Conservation (phyloP, 306 rosid genomes). For the Lablab purpureus region DNA sequence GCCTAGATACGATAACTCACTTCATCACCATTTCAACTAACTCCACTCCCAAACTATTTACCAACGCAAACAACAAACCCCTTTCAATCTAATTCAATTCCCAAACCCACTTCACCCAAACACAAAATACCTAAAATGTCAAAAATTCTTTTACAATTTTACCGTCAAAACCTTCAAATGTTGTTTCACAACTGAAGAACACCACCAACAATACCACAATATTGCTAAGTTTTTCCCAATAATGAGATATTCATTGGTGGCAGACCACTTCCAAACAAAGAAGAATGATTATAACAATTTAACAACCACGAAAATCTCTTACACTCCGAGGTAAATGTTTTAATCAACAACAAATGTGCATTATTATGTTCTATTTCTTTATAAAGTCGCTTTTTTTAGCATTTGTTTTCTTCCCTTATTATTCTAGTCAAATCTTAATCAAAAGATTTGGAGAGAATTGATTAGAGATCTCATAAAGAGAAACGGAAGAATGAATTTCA, state of each 20-base stretch:
- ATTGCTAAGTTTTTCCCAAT: no score
- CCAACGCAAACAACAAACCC: background rate
- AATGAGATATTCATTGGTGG: background rate
- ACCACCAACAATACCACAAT: no score
- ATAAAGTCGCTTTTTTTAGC: no score
- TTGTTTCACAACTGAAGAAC: slow-evolving; percentile 31
- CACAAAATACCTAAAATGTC: background rate
- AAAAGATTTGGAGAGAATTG: background rate
- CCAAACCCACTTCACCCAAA: slow-evolving; percentile 32
- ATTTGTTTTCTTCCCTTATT: no score
- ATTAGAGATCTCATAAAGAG: background rate
- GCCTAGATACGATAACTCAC: slow-evolving; percentile 29
- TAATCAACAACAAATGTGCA: background rate
- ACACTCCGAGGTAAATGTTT: background rate
- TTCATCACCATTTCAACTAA: slow-evolving; percentile 1
- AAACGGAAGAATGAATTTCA: background rate
- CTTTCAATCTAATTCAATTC: background rate
- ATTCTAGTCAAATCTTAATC: no score
- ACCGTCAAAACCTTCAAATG: background rate
- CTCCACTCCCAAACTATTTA: slow-evolving; percentile 4
- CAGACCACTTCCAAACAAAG: background rate
- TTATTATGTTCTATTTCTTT: background rate
- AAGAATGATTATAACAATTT: background rate
- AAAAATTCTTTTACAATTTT: background rate
- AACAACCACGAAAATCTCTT: background rate